Evolutionary conservation across 352 stramenopile species (phyloP), one percentile per base, ranked within the genome.

Genomic region (Globisporangium cederbergense): DNA sequence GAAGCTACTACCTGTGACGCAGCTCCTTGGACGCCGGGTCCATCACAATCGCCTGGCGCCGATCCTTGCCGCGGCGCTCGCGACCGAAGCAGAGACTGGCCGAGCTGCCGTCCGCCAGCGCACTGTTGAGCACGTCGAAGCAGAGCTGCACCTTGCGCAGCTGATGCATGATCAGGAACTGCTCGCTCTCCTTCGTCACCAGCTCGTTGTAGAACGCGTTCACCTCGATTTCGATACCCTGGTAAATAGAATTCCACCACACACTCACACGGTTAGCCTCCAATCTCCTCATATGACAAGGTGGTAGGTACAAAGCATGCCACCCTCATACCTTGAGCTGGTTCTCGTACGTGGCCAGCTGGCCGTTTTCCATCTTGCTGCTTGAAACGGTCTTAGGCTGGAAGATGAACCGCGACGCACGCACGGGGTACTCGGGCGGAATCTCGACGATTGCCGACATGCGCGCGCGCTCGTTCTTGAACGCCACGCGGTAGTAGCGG

Each of bases 191-290:
- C 3, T 71, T 69, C 2, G 79, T 69, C 10, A 78, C 64, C 32
- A 90, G 73, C 58, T 93, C 85, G 11, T 84, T 60, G 54, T 88
- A 90, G 66, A 78, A 82, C 34, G 77, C 79, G 62, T 91, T 90
- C 51, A 93, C 79, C 47, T 93, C 85, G n/a, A 89, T 62, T 58
- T 90, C 85, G 8, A 93, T 76, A 51, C 90, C 82, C 85, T 90
- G 60, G 2, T 40, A 58, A 36, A 5, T 38, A 13, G 20, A 38
- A 45, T 42, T 20, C n/a, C 51, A 43, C 18, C 11, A 25, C 28
- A 40, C 6, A 25, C 5, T 42, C 18, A 46, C 20, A 66, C 56
- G 34, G 16, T 54, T 20, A 42, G 34, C 30, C n/a, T 43, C 65
- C 43, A 72, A 10, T 53, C 9, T 28, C 25, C 25, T 28, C 25